Percentiles rank a stretch among this genome's conserved stretches.
These are phyloP conservation scores for Phyllosticta citrichinensis DNA, from an alignment of 2,329 filamentous ascomycete species.

Conservation along the genomic window DNA sequence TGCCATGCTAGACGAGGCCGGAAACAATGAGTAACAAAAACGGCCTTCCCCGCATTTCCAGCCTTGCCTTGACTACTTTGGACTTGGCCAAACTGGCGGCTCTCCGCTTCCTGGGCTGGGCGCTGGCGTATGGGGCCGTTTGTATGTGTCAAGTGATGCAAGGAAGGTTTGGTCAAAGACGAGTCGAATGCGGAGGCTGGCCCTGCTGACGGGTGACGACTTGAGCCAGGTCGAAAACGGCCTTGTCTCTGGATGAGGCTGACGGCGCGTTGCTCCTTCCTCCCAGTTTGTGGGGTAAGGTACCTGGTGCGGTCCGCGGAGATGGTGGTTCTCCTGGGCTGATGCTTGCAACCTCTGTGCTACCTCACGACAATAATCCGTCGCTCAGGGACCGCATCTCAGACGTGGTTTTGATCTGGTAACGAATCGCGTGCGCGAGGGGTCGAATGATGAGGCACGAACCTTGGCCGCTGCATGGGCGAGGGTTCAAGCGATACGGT, in stretches of 20 bases:
- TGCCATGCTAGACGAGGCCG: not conserved
- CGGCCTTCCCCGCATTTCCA: not conserved
- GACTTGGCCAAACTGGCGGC: not conserved
- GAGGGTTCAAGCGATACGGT: not conserved
- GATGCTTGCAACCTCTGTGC: not conserved
- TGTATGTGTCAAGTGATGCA: not conserved
- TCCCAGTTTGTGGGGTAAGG: not conserved
- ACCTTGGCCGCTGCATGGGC: not conserved
- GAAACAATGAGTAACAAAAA: not conserved
- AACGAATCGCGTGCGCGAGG: not conserved
- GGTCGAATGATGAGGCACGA: not conserved
- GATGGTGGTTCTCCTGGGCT: not conserved
- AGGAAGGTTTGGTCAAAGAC: not conserved
- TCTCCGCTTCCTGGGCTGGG: not conserved
- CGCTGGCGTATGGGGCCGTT: not conserved
- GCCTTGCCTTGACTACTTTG: not conserved
- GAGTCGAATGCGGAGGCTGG: not conserved
- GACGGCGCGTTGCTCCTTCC: not conserved
- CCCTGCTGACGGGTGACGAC: not conserved
- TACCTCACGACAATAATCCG: not conserved
- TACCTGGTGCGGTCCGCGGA: not conserved
- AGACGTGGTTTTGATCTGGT: not conserved
- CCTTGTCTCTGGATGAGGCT: not conserved
- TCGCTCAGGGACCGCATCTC: not conserved
- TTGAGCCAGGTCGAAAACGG: not conserved